Conservation (phyloP, 2,329 filamentous ascomycete species). For the Stachybotrys chartarum region DNA sequence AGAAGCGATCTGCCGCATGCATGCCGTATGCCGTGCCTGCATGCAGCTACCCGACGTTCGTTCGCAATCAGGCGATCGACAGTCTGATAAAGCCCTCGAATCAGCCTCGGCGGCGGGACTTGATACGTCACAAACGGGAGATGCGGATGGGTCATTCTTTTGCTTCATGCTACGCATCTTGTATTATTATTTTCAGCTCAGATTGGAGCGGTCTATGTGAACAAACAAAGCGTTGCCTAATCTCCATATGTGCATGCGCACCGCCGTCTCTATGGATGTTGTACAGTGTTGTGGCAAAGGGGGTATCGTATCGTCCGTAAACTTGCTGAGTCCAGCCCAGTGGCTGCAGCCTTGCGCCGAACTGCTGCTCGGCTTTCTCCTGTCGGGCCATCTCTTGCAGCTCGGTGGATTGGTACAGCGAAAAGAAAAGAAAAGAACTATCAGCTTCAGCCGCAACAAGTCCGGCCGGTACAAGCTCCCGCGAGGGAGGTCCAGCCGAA, state of each 20-base stretch:
- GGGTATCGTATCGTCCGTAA: constrained; percentile 22
- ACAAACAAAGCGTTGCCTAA: not conserved
- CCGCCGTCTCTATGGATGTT: constrained; percentile 10
- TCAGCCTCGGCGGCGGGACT: too few relatives aligned
- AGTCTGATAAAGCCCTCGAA: too few relatives aligned
- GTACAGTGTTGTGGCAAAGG: constrained; percentile 17
- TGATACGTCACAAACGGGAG: not conserved
- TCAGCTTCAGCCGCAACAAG: not conserved
- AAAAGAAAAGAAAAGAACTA: constrained; percentile 3
- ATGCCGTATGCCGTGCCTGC: not conserved
- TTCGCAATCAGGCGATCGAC: not conserved
- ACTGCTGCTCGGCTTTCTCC: not conserved
- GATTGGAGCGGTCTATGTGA: not conserved
- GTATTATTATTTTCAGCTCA: not conserved
- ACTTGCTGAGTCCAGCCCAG: constrained; percentile 23
- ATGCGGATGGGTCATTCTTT: not conserved
- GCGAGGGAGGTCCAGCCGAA: not conserved
- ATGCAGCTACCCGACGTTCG: not conserved
- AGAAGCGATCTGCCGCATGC: not conserved
- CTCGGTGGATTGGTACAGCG: constrained; percentile 16
- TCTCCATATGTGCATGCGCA: constrained; percentile 7
- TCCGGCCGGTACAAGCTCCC: not conserved
- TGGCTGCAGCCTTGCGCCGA: constrained; percentile 13
- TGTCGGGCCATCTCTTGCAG: constrained; percentile 16
- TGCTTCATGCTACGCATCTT: not conserved